These are phyloP conservation scores for Barnettozyma hawaiiensis DNA, from an alignment of 1,139 yeast species.

Conservation along the genomic window DNA sequence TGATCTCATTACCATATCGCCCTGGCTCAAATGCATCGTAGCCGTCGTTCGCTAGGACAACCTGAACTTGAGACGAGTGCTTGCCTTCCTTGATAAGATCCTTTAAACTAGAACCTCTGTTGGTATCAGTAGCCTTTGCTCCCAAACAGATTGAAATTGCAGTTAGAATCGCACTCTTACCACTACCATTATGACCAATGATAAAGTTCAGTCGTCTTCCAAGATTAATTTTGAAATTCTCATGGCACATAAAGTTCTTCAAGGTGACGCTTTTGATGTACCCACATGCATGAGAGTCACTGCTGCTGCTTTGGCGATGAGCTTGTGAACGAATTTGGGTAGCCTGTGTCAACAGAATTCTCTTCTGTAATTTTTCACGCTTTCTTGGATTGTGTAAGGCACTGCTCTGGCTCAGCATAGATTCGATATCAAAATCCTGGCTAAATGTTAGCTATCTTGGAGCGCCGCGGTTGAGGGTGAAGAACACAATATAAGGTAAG, in stretches of 20 bases:
- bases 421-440: slow-evolving; percentile 16
- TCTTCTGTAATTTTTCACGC: slow-evolving; percentile 11
- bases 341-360: slow-evolving; percentile 11
- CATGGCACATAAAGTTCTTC: slow-evolving; percentile 81
- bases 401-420: slow-evolving; percentile 16
- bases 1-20: slow-evolving; percentile 60
- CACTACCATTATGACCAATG: slow-evolving; percentile 93
- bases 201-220: slow-evolving; percentile 88
- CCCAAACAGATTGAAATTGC: slow-evolving; percentile 90
- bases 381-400: slow-evolving; percentile 8
- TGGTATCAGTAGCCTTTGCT: slow-evolving; percentile 89
- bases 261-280: slow-evolving; percentile 50
- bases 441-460: background rate
- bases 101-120: slow-evolving; percentile 69
- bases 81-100: slow-evolving; percentile 77
- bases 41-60: slow-evolving; percentile 60
- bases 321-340: background rate
- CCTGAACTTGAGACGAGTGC: slow-evolving; percentile 52
- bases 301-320: background rate
- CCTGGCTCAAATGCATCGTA: slow-evolving; percentile 58
- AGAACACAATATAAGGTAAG: too few species aligned
- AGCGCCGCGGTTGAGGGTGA: background rate
- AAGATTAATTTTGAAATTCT: slow-evolving; percentile 63
- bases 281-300: slow-evolving; percentile 19
- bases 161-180: slow-evolving; percentile 88